phyloP scores from a whole-genome alignment of 805 yeast species.

The Metschnikowia koreensis region DNA sequence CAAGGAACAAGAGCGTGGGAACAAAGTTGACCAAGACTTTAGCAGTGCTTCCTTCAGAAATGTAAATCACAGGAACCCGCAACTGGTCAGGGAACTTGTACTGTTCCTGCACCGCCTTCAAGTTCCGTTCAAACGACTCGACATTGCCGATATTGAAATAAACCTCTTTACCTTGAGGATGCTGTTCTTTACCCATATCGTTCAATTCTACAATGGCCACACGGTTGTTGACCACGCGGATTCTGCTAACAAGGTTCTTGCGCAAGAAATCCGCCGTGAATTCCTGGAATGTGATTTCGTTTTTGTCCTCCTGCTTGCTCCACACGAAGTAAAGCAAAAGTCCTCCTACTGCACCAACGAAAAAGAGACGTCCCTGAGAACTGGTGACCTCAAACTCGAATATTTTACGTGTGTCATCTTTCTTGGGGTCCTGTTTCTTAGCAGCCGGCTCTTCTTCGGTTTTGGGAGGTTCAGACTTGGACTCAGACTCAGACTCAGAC shows the following conservation, averaged over 20 bases:
- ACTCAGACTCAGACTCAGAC: no score
- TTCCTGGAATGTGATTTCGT: slow-evolving; percentile 87
- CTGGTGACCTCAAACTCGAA: slow-evolving; percentile 26
- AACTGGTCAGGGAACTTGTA: slow-evolving; percentile 58
- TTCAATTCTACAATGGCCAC: slow-evolving; percentile 70
- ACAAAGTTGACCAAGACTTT: slow-evolving; percentile 68
- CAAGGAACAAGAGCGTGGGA: slow-evolving; percentile 88
- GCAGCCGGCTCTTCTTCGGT: slow-evolving; percentile 1
- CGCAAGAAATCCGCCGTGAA: slow-evolving; percentile 73
- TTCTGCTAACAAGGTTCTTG: slow-evolving; percentile 70
- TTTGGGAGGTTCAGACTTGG: background rate
- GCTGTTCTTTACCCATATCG: slow-evolving; percentile 55
- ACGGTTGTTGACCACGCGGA: slow-evolving; percentile 74
- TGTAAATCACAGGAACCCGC: slow-evolving; percentile 79
- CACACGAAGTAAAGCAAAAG: slow-evolving; percentile 25
- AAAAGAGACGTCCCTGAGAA: slow-evolving; percentile 27
- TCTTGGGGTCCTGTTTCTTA: slow-evolving; percentile 1
- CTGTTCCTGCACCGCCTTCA: slow-evolving; percentile 73
- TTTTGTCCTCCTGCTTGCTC: slow-evolving; percentile 21
- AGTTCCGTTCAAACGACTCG: slow-evolving; percentile 78
- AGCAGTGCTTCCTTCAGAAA: slow-evolving; percentile 64
- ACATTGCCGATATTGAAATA: slow-evolving; percentile 85
- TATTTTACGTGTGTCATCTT: slow-evolving; percentile 1
- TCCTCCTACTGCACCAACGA: slow-evolving; percentile 32
- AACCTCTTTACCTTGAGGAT: slow-evolving; percentile 17